Evolutionary conservation across 2,329 filamentous ascomycete species (phyloP).

Genomic region (Sporothrix mexicana): DNA sequence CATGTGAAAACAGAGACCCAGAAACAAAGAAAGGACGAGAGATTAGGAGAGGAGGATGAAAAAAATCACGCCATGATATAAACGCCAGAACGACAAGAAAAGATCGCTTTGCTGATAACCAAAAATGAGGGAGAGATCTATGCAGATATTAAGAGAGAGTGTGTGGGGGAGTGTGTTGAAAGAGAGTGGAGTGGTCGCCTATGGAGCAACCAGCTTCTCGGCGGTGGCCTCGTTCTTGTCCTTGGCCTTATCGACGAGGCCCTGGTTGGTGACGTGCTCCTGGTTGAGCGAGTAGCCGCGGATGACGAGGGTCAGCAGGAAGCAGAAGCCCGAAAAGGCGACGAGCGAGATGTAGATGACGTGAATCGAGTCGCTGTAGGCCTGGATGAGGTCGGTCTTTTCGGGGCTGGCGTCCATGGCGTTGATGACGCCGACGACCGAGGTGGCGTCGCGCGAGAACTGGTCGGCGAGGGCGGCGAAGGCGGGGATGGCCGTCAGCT

Average conservation of each 20-base stretch:
- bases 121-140: background rate
- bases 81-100: background rate
- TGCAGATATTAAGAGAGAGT: conserved; percentile 6
- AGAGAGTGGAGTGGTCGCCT: background rate
- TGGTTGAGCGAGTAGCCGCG: conserved; percentile 56
- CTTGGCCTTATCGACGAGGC: conserved; percentile 46
- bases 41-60: conserved; percentile 6
- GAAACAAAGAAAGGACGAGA: background rate
- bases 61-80: background rate
- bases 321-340: conserved; percentile 55
- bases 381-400: conserved; percentile 44
- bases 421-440: conserved; percentile 60
- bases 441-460: conserved; percentile 62
- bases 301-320: conserved; percentile 59
- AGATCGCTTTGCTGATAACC: background rate
- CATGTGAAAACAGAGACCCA: background rate
- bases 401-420: conserved; percentile 50
- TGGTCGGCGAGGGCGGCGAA: conserved; percentile 43
- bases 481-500: conserved; percentile 34
- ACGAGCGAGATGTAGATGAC: conserved; percentile 61
- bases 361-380: conserved; percentile 60
- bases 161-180: background rate
- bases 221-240: conserved; percentile 7
- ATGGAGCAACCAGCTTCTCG: conserved; percentile 30
- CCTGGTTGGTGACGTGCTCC: conserved; percentile 55